Percentiles rank a stretch among this genome's conserved stretches.
Evolutionary conservation across 257 asterid genomes (phyloP).

Genomic region (Solanum arcanum): DNA sequence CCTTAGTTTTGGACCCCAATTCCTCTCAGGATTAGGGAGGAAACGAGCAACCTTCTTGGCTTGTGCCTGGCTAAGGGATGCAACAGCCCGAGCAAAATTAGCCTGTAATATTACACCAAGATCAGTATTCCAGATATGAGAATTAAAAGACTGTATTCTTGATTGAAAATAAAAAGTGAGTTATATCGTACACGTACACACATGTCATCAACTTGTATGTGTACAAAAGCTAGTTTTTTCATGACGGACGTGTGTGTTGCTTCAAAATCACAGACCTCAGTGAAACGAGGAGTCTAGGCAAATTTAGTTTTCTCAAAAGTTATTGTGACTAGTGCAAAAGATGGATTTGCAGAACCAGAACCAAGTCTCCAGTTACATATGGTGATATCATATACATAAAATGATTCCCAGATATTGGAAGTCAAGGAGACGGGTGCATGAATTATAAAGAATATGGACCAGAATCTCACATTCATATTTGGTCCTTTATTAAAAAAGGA

Average conservation of each 20-base stretch:
- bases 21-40: constrained; percentile 88
- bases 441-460: not conserved
- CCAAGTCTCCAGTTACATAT: not conserved
- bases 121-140: not conserved
- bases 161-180: not conserved
- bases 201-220: not conserved
- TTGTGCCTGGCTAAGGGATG: constrained; percentile 92
- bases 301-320: not conserved
- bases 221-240: not conserved
- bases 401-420: not conserved
- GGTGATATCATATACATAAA: not conserved
- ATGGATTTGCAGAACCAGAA: not conserved
- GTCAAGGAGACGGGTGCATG: not conserved
- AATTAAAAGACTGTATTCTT: not conserved
- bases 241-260: not conserved
- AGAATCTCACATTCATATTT: not conserved
- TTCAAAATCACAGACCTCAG: not conserved
- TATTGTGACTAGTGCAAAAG: not conserved
- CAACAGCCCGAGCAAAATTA: constrained; percentile 80
- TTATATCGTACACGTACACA: not conserved
- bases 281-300: not conserved
- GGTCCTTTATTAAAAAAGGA: not conserved
- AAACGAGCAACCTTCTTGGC: constrained; percentile 91
- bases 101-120: constrained; percentile 35
- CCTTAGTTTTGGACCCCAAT: constrained; percentile 99